Evolutionary conservation across 2,329 filamentous ascomycete species (phyloP).

Genomic region (Orbilia blumenaviensis): DNA sequence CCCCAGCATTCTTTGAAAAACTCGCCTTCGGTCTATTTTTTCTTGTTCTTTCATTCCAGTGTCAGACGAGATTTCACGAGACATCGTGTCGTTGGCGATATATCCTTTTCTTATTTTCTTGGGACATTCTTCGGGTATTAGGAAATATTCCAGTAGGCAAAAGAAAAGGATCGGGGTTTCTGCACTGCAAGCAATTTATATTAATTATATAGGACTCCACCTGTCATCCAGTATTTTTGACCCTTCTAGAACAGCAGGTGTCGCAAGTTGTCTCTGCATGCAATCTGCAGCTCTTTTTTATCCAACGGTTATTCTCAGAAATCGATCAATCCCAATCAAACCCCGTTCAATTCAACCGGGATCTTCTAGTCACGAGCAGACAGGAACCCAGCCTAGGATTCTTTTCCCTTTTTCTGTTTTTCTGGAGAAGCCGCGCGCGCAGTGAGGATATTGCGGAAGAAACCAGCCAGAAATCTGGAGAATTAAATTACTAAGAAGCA

Average conservation of each 20-base stretch:
- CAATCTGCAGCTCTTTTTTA: slow-evolving; percentile 45
- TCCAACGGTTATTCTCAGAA: slow-evolving; percentile 51
- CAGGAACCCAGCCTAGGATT: not conserved
- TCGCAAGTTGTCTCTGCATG: slow-evolving; percentile 32
- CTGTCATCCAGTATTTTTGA: slow-evolving; percentile 21
- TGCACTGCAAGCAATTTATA: slow-evolving; percentile 25
- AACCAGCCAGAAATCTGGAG: slow-evolving; percentile 40
- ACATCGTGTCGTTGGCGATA: not conserved
- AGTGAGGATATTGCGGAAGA: slow-evolving; percentile 21
- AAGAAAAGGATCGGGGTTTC: slow-evolving; percentile 1
- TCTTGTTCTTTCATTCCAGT: slow-evolving; percentile 30
- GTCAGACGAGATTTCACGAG: slow-evolving; percentile 18
- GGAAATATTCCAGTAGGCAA: not conserved
- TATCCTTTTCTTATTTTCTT: not conserved
- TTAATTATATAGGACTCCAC: slow-evolving; percentile 18
- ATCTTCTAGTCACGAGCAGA: slow-evolving; percentile 46
- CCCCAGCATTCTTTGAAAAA: slow-evolving; percentile 27
- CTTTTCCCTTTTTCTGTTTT: slow-evolving; percentile 19
- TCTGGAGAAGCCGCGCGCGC: slow-evolving; percentile 29
- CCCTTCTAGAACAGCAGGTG: slow-evolving; percentile 38
- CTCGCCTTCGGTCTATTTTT: slow-evolving; percentile 18
- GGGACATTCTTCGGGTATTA: slow-evolving; percentile 24
- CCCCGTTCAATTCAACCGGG: slow-evolving; percentile 47
- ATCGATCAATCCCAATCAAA: slow-evolving; percentile 40
- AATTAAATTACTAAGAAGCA: slow-evolving; percentile 26